A percentile compares a stretch with the other conserved stretches of the same genome.
Conservation (phyloP, 495 filamentous ascomycete genomes). For the Lindgomyces ingoldianus region DNA sequence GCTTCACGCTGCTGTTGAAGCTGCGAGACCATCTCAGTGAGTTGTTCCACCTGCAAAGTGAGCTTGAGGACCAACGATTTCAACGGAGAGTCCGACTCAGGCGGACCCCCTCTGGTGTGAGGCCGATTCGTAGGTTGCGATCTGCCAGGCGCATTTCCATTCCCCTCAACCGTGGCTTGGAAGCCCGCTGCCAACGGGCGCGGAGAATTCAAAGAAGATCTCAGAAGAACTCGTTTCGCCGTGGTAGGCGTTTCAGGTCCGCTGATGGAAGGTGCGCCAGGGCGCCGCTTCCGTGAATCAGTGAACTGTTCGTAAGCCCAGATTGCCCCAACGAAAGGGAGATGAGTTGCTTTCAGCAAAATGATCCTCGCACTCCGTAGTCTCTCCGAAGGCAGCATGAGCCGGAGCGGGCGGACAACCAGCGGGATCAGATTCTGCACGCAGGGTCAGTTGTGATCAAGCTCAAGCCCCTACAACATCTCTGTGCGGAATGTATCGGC, state of each 20-base stretch:
- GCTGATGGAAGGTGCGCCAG: constrained; percentile 30
- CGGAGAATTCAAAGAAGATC: constrained; percentile 33
- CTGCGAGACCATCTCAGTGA: constrained; percentile 37
- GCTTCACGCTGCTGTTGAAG: constrained; percentile 33
- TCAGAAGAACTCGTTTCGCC: constrained; percentile 25
- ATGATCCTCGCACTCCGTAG: constrained; percentile 74
- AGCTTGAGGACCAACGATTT: constrained; percentile 41
- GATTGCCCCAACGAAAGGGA: constrained; percentile 64
- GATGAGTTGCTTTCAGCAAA: constrained; percentile 71
- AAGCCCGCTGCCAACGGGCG: constrained; percentile 27
- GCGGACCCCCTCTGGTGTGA: constrained; percentile 20
- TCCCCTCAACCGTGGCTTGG: constrained; percentile 29
- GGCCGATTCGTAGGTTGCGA: constrained; percentile 18
- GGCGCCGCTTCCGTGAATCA: constrained; percentile 8
- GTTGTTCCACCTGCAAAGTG: constrained; percentile 39
- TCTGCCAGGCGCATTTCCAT: constrained; percentile 23
- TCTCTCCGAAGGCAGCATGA: constrained; percentile 70
- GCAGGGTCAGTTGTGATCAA: constrained; percentile 42
- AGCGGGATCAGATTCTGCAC: constrained; percentile 79
- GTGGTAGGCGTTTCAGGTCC: constrained; percentile 33
- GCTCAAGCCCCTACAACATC: constrained; percentile 7
- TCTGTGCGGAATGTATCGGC: not conserved
- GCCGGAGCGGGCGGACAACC: constrained; percentile 77
- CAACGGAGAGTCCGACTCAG: constrained; percentile 36
- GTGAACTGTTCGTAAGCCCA: constrained; percentile 57